Conservation (phyloP, 352 stramenopile genomes). For the Pilasporangium apinafurcum region DNA sequence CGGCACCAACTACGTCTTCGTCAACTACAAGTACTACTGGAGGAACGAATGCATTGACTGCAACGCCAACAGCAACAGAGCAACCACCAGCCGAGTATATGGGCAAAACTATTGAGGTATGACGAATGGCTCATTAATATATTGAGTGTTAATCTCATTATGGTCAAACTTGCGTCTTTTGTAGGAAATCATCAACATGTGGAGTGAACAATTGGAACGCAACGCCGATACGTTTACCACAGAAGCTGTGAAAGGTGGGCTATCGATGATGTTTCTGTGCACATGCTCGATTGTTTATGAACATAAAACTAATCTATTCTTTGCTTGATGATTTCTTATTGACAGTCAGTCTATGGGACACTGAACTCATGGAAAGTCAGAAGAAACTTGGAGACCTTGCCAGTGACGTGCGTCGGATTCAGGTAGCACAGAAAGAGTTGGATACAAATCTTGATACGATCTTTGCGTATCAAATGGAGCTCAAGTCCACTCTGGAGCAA, state of each 20-base stretch:
- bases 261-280: neutral
- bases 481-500: slow-evolving; percentile 87
- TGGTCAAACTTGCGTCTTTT: neutral
- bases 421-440: slow-evolving; percentile 82
- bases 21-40: neutral
- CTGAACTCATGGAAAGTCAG: slow-evolving; percentile 80
- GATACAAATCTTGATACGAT: slow-evolving; percentile 86
- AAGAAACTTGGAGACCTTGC: slow-evolving; percentile 80
- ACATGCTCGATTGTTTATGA: neutral
- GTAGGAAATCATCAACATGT: slow-evolving; percentile 87
- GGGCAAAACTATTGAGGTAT: slow-evolving; percentile 76
- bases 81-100: slow-evolving; percentile 81
- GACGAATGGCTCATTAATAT: neutral
- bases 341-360: slow-evolving; percentile 81
- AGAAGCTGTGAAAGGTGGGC: slow-evolving; percentile 78
- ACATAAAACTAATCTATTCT: neutral
- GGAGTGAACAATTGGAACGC: slow-evolving; percentile 81
- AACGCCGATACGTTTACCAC: slow-evolving; percentile 85
- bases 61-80: slow-evolving; percentile 34
- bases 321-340: no score
- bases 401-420: slow-evolving; percentile 75
- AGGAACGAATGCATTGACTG: slow-evolving; percentile 14
- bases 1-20: slow-evolving; percentile 9
- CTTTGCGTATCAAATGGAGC: slow-evolving; percentile 85
- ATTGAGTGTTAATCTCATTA: no score